Conservation (phyloP, 352 stramenopile genomes). For the Globisporangium camurandrum region DNA sequence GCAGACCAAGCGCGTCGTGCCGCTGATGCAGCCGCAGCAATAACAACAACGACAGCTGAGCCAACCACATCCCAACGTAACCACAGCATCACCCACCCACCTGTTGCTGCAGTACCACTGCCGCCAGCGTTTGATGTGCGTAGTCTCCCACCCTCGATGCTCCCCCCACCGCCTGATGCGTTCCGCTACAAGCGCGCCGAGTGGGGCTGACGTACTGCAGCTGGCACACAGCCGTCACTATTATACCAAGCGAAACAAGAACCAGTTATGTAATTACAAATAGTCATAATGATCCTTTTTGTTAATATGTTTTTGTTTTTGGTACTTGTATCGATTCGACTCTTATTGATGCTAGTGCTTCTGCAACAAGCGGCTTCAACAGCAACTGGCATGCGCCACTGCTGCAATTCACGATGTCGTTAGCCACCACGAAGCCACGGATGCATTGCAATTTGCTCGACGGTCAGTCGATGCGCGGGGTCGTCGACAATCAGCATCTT, state of each 20-base stretch:
- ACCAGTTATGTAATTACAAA: not conserved
- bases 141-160: conserved; percentile 65
- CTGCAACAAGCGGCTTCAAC: no score
- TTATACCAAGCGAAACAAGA: no score
- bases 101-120: not conserved
- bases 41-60: not conserved
- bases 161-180: conserved; percentile 39
- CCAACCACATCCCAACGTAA: not conserved
- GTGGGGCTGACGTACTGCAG: conserved; percentile 68
- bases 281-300: no score
- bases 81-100: not conserved
- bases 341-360: no score
- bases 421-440: conserved; percentile 73
- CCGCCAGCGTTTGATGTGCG: conserved; percentile 10
- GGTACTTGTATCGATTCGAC: no score
- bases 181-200: conserved; percentile 40
- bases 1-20: conserved; percentile 37
- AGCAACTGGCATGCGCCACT: not conserved
- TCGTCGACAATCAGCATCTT: conserved; percentile 83
- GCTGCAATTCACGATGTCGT: not conserved
- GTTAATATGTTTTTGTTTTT: no score
- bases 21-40: not conserved
- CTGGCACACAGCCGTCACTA: no score
- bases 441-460: conserved; percentile 80
- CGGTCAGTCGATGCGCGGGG: conserved; percentile 55